A percentile compares a stretch with the other conserved stretches of the same genome.
Evolutionary conservation across 768 basidiomycete species (phyloP).

Genomic region (Pleurotus tuoliensis): DNA sequence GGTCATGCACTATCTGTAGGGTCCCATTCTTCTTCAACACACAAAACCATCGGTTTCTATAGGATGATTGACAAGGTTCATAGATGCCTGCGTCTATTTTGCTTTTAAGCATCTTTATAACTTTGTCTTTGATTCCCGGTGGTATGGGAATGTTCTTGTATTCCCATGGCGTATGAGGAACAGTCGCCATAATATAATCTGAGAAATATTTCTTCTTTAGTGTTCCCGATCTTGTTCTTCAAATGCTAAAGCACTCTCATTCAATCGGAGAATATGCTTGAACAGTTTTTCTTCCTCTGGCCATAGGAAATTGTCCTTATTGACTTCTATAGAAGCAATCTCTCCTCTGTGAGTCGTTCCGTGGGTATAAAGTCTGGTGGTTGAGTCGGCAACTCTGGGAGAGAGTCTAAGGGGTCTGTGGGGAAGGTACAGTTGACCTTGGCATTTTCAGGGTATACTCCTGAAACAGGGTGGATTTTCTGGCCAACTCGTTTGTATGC

Average conservation of each 20-base stretch:
- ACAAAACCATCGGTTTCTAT: too few species aligned
- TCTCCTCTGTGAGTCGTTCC: not conserved
- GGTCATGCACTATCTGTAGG: too few species aligned
- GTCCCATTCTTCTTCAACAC: too few species aligned
- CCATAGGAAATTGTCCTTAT: slow-evolving; percentile 17
- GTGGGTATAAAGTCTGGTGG: slow-evolving; percentile 19
- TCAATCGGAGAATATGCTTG: slow-evolving; percentile 16
- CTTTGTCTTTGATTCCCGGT: slow-evolving; percentile 22
- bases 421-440: slow-evolving; percentile 11
- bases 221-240: slow-evolving; percentile 14
- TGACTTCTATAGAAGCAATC: slow-evolving; percentile 8
- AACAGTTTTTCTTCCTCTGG: slow-evolving; percentile 19
- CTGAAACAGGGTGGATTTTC: slow-evolving; percentile 21
- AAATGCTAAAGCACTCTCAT: slow-evolving; percentile 21
- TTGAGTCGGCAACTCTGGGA: slow-evolving; percentile 15
- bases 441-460: slow-evolving; percentile 11
- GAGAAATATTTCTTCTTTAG: slow-evolving; percentile 18
- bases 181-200: slow-evolving; percentile 24
- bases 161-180: slow-evolving; percentile 33
- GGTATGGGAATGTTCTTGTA: slow-evolving; percentile 31
- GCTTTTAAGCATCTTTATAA: slow-evolving; percentile 21
- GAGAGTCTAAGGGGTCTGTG: slow-evolving; percentile 18
- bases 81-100: too few species aligned
- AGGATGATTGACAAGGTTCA: too few species aligned
- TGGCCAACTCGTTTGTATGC: slow-evolving; percentile 16